These are phyloP conservation scores for Quercus gilva DNA, from an alignment of 306 rosid species.

Conservation along the genomic window DNA sequence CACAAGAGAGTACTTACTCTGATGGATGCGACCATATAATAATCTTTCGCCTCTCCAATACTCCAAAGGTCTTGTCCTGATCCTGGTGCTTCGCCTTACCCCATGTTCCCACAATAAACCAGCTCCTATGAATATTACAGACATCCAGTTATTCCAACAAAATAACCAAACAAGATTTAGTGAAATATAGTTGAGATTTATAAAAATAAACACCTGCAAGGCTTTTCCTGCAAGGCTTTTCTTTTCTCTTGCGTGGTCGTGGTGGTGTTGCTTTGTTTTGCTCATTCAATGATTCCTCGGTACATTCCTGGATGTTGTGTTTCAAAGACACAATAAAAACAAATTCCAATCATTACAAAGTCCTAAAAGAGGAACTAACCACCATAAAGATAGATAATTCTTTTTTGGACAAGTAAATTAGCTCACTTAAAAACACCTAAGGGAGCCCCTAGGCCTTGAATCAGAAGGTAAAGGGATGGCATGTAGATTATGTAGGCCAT, in stretches of 20 bases:
- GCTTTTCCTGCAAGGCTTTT: constrained; percentile 45
- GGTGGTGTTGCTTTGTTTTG: constrained; percentile 35
- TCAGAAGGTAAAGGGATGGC: neutral
- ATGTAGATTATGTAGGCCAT: neutral
- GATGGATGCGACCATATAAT: constrained; percentile 71
- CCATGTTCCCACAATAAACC: constrained; percentile 67
- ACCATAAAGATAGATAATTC: neutral
- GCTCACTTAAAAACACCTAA: neutral
- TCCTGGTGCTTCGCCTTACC: constrained; percentile 80
- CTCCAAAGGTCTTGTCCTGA: constrained; percentile 80
- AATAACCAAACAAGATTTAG: neutral
- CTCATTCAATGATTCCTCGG: constrained; percentile 23
- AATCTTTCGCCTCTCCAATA: constrained; percentile 84
- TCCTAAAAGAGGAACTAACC: neutral
- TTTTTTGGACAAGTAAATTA: neutral
- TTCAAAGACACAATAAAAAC: constrained; percentile 5
- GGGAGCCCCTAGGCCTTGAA: neutral
- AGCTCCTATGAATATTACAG: constrained; percentile 44
- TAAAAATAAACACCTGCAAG: constrained; percentile 59
- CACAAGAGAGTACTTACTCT: constrained; percentile 47
- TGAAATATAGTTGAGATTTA: constrained; percentile 20
- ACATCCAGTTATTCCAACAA: neutral
- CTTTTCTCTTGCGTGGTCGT: constrained; percentile 24
- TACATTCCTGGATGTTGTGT: constrained; percentile 16
- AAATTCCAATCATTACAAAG: neutral